Evolutionary conservation across 2,329 filamentous ascomycete species (phyloP).

Genomic region (Bipolaris cookei): DNA sequence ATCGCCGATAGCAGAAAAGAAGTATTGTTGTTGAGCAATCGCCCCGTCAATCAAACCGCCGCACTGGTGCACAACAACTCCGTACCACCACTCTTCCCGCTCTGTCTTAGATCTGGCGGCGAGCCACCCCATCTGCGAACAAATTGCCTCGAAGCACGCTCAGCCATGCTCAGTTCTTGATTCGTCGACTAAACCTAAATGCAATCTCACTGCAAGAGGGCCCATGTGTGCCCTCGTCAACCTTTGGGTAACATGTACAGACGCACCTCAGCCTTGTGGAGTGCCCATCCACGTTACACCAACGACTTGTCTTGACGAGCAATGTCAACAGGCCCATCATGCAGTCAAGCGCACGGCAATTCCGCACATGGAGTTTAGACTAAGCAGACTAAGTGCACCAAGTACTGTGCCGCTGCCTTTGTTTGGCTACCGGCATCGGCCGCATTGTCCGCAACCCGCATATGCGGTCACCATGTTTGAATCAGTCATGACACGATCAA

Average conservation of each 20-base stretch:
- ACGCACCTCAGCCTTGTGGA: slow-evolving; percentile 24
- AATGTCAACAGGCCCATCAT: slow-evolving; percentile 17
- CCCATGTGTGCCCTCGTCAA: slow-evolving; percentile 2
- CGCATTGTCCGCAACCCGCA: slow-evolving; percentile 21
- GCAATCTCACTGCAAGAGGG: slow-evolving; percentile 10
- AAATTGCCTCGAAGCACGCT: neutral
- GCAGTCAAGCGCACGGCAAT: slow-evolving; percentile 21
- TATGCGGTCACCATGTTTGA: slow-evolving; percentile 30
- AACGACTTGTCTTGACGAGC: slow-evolving; percentile 21
- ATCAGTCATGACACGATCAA: neutral
- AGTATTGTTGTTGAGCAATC: neutral
- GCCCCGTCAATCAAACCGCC: slow-evolving; percentile 1
- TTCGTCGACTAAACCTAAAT: slow-evolving; percentile 1
- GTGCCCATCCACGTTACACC: slow-evolving; percentile 18
- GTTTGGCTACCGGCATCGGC: slow-evolving; percentile 35
- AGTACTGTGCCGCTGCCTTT: slow-evolving; percentile 15
- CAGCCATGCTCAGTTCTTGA: slow-evolving; percentile 7
- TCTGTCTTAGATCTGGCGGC: slow-evolving; percentile 26
- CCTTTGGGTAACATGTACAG: slow-evolving; percentile 8
- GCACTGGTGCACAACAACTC: slow-evolving; percentile 6
- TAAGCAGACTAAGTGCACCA: slow-evolving; percentile 2
- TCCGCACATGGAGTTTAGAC: slow-evolving; percentile 3
- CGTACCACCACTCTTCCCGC: slow-evolving; percentile 22
- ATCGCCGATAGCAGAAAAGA: neutral
- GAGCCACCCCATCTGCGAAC: slow-evolving; percentile 11